Evolutionary conservation across 768 basidiomycete genomes (phyloP), one percentile per base, ranked within the genome.

Genomic region (Lentinula aciculospora): DNA sequence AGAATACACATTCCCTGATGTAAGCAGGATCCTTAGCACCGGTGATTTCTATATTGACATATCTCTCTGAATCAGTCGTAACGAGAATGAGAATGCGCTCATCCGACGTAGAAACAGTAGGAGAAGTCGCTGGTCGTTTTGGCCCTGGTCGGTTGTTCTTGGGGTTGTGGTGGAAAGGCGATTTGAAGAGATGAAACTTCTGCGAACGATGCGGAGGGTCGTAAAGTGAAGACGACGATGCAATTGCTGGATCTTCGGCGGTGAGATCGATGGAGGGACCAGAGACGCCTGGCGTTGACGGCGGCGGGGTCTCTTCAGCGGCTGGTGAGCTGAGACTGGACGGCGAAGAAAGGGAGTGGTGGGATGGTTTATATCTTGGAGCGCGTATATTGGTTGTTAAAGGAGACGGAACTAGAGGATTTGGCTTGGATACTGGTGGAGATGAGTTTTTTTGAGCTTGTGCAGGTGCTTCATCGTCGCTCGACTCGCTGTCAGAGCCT

Each of bases 1-100:
- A 82, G 62, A 90, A 89, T 31, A 93, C 89, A 54, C 85, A 81
- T 68, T 92, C 90, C 62, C 89, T 83, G 61, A 93, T 88, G 66
- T 81, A 83, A 12, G 82, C 81, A 36, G 86, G 81, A 67, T 76
- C 81, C 58, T 75, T 79, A 19, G 87, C 85, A 31, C 79, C 78
- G 32, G 81, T 84, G 61, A 93, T 82, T 56, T 89, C 86, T 40
- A 93, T 88, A 23, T 82, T 76, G 48, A 80, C 81, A 70, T 85
- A 86, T 59, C 84, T 81, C 61, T 91, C 89, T n/a, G 86, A 84
- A 68, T 92, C 89, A 28, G 79, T 73, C 19, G 90, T 92, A 59
- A 88, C 90, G 59, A 88, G 81, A 63, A 89, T 85, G 45, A 79
- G 70, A 55, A 77, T 72, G 54, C 71, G 74, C 32, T 75, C 75